Conservation (phyloP, 176 grass and related monocot species). For the Neostapfia colusana region DNA sequence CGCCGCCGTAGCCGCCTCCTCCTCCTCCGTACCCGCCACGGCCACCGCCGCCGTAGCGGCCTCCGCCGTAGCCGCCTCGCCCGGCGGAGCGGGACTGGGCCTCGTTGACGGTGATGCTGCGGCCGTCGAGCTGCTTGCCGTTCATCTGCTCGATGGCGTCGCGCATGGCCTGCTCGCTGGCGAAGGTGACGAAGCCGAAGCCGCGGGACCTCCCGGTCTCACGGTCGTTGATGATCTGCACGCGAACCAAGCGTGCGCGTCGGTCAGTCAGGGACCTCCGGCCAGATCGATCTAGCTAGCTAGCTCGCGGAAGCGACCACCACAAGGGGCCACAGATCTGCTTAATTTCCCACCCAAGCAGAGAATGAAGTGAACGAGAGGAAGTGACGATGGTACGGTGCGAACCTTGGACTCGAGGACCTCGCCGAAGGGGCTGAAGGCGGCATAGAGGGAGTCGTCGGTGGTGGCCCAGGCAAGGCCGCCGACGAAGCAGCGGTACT, state of each 20-base stretch:
- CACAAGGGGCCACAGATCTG: too few relatives aligned
- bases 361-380: too few relatives aligned
- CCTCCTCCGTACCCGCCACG: not conserved
- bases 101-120: conserved; percentile 94
- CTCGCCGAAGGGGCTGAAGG: conserved; percentile 76
- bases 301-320: too few relatives aligned
- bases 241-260: too few relatives aligned
- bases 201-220: conserved; percentile 87
- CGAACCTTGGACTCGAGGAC: conserved; percentile 86
- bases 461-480: conserved; percentile 93
- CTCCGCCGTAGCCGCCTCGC: not conserved
- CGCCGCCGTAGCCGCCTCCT: not conserved
- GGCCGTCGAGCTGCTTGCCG: conserved; percentile 73
- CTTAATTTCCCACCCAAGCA: too few relatives aligned
- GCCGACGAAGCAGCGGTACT: conserved; percentile 94
- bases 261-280: too few relatives aligned
- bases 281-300: too few relatives aligned
- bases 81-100: conserved; percentile 68
- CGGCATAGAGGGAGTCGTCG: conserved; percentile 64
- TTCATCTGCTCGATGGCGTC: conserved; percentile 89
- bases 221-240: conserved; percentile 88
- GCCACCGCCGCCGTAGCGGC: not conserved
- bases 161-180: conserved; percentile 67
- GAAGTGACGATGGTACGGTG: too few relatives aligned
- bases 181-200: conserved; percentile 91